Conservation (phyloP, 2,329 filamentous ascomycete genomes). For the Alternaria sp. region DNA sequence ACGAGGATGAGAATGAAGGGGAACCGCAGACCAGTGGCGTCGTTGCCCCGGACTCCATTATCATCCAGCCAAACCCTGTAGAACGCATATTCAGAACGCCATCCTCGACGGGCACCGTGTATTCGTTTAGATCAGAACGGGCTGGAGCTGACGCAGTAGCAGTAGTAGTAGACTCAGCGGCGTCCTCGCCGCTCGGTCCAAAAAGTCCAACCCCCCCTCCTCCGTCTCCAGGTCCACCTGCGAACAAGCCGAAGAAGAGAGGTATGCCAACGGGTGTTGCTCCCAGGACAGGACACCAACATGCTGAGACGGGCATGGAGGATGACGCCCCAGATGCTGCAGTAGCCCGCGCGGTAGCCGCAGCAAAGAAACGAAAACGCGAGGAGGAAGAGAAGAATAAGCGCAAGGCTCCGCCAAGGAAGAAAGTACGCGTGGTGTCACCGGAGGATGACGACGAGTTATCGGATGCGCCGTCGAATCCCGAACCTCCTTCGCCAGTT, state of each 20-base stretch:
- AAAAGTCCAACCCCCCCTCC: not conserved
- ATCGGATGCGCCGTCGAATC: no score
- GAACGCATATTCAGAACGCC: not conserved
- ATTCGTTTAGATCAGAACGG: no score
- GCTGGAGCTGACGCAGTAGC: no score
- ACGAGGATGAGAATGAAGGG: not conserved
- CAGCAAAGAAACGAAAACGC: not conserved
- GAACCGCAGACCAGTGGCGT: not conserved
- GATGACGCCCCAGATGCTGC: not conserved
- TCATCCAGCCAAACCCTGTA: no score
- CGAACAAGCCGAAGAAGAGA: not conserved
- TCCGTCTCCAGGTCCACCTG: not conserved
- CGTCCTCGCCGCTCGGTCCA: not conserved
- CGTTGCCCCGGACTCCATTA: no score
- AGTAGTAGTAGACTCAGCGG: not conserved
- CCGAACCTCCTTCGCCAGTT: no score
- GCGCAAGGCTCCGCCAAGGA: not conserved
- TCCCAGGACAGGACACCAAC: not conserved
- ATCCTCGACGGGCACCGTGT: not conserved
- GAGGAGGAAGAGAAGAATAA: not conserved
- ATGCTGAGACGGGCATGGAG: not conserved
- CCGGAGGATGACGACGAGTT: not conserved
- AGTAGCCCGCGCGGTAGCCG: not conserved
- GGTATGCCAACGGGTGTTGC: not conserved
- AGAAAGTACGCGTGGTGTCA: fast-evolving